These are phyloP conservation scores for Dictyostelium citrinum DNA, from an alignment of 78 protist genomes.

Conservation along the genomic window DNA sequence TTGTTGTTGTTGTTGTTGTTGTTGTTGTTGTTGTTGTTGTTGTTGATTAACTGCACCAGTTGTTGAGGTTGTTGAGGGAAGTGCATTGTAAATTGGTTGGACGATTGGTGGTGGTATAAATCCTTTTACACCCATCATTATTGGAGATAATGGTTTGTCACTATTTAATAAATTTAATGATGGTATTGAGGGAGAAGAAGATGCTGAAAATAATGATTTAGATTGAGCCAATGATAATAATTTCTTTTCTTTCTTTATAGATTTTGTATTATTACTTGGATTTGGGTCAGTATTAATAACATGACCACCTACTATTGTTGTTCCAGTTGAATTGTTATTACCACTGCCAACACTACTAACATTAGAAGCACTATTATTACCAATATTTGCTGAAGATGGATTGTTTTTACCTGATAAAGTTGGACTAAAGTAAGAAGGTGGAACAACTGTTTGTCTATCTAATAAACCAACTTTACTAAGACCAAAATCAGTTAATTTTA, in stretches of 20 bases:
- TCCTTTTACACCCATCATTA: background rate
- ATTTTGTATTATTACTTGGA: background rate
- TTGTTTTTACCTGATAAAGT: background rate
- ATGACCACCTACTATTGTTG: background rate
- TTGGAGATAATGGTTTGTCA: background rate
- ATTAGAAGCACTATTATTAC: background rate
- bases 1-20: background rate
- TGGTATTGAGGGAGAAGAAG: conserved; percentile 51
- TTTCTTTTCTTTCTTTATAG: conserved; percentile 20
- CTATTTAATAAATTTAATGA: background rate
- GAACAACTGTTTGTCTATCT: conserved; percentile 49
- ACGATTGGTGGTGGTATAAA: background rate
- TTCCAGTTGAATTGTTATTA: background rate
- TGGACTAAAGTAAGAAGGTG: conserved; percentile 6
- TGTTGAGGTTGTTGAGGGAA: background rate
- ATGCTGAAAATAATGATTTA: conserved; percentile 10
- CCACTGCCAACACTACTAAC: background rate
- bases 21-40: background rate
- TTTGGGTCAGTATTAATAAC: background rate
- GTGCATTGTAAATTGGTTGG: background rate
- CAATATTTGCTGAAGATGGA: background rate
- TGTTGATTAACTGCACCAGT: background rate
- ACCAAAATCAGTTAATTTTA: conserved; percentile 83
- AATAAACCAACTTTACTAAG: conserved; percentile 61
- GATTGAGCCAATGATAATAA: conserved; percentile 17